Evolutionary conservation across 257 asterid genomes (phyloP), one percentile per base, ranked within the genome.

Genomic region (Solanum commersonii): DNA sequence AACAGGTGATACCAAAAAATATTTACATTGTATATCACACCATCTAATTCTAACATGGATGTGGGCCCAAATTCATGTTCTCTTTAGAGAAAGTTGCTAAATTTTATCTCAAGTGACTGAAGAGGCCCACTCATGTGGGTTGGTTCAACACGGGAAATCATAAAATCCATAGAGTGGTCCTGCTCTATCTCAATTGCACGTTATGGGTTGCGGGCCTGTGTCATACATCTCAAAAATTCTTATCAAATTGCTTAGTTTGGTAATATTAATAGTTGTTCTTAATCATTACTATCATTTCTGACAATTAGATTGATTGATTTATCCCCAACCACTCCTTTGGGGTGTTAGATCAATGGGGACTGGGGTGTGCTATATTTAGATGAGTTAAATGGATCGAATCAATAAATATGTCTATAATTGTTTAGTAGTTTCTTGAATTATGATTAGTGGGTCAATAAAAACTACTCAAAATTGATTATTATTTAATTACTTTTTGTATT

Each of bases 181-280:
- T 72, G 63, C 71, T 31, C 83, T 27, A 85, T 60, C 42, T 56
- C n/a, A 56, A 56, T 56, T 56, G 65, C 65, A 56, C 65, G 68
- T 85, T 29, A 76, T 85, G 86, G 90, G 86, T 37, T 70, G 84
- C 2, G 89, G 87, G 87, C 89, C 89, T 49, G 40, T 22, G 7
- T 9, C 15, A 56, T 86, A 60, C 88, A 68, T 68, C 38, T 35
- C 2, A n/a, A 27, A 76, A 63, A 71, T 4, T 49, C 85, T 49
- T 29, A 49, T 49, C 67, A 2, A 44, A 49, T 46, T 46, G 85
- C 85, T 81, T 78, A 78, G 65, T 78, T 42, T 78, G 38, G 84
- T 25, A 25, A 37, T 74, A 22, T 76, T 25, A 42, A 5, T 42
- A 40, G 42, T 76, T 14, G 84, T 18, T 78, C 10, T 15, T 25